Percentiles rank a stretch among this genome's conserved stretches.
Evolutionary conservation across 2,329 filamentous ascomycete species (phyloP).

Genomic region (Fusarium tupiense): DNA sequence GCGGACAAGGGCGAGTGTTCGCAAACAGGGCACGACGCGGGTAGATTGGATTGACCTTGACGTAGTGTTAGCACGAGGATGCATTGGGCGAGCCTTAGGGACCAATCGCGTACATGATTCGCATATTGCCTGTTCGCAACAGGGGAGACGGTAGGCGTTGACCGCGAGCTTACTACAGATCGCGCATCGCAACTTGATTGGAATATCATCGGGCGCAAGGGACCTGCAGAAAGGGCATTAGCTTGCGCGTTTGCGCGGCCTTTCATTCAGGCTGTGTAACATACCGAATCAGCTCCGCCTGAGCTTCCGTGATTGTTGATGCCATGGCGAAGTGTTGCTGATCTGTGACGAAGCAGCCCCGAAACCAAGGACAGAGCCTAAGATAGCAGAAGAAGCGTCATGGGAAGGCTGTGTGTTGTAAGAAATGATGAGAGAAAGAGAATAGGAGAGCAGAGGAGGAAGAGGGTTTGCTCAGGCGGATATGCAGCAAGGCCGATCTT

Average conservation of each 20-base stretch:
- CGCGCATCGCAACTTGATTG: conserved; percentile 95
- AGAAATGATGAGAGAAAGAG: not conserved
- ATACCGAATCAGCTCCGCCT: conserved; percentile 68
- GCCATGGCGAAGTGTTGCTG: conserved; percentile 45
- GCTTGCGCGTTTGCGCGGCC: conserved; percentile 6
- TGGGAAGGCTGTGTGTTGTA: conserved; percentile 30
- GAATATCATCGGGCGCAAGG: conserved; percentile 83
- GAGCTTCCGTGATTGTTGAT: conserved; percentile 57
- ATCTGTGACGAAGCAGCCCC: conserved; percentile 30
- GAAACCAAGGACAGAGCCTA: conserved; percentile 36
- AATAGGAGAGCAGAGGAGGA: not conserved
- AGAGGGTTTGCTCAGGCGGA: conserved; percentile 20
- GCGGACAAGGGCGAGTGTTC: conserved; percentile 88
- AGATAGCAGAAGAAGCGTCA: conserved; percentile 36
- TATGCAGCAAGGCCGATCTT: conserved; percentile 20
- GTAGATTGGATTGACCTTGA: conserved; percentile 78
- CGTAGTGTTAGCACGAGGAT: conserved; percentile 21
- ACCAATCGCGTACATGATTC: conserved; percentile 71
- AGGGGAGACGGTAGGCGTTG: conserved; percentile 90
- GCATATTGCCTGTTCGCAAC: conserved; percentile 96
- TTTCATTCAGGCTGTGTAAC: not conserved
- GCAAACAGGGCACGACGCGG: conserved; percentile 88
- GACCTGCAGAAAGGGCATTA: conserved; percentile 64
- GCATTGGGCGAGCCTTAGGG: not conserved
- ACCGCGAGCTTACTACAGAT: conserved; percentile 91